Evolutionary conservation across 176 grass and related monocot genomes (phyloP), one percentile per base, ranked within the genome.

Genomic region (Aechmea fasciata): DNA sequence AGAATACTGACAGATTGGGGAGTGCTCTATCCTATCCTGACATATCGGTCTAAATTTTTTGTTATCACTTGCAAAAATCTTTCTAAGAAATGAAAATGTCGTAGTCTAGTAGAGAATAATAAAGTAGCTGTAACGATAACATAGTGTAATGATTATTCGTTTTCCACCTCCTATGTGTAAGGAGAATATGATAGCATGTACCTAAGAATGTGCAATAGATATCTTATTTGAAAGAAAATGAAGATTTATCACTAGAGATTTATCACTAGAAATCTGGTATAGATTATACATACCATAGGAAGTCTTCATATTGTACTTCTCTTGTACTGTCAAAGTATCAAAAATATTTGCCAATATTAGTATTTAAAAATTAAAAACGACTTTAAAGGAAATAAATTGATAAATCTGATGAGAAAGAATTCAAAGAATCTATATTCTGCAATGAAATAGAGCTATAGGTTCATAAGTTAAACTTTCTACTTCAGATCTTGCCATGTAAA

Each of bases 271-370:
- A 49, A 47, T 53, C 49, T 47, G 26, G 19, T 4, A 77, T 57
- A 52, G 49, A 57, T 47, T 65, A 80, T 79, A 67, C 82, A 23
- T 97, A 92, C 89, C 93, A 97, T 78, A 97, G 93, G 71, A 97
- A 97, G 63, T 97, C 93, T 65, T 92, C 86, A 77, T 87, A 87
- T 63, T 22, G 64, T 13, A 92, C 82, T 74, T 97, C 86, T 71
- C 41, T 79, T 47, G 81, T 76, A 49, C 93, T 97, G 83, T 28
- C 71, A 89, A 77, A 81, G 64, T 26, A 28, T 41, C 50, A 9
- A 78, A 41, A 76, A n/a, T 13, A 57, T 77, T 49, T 47, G 50
- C 15, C 28, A 50, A 6, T 50, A 47, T 81, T 80, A 81, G 47
- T 15, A 48, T 64, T 41, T 66, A 71, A 47, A 47, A 66, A 15